phyloP scores from a whole-genome alignment of 2,329 filamentous ascomycete species.

The Orbilia quercus region DNA sequence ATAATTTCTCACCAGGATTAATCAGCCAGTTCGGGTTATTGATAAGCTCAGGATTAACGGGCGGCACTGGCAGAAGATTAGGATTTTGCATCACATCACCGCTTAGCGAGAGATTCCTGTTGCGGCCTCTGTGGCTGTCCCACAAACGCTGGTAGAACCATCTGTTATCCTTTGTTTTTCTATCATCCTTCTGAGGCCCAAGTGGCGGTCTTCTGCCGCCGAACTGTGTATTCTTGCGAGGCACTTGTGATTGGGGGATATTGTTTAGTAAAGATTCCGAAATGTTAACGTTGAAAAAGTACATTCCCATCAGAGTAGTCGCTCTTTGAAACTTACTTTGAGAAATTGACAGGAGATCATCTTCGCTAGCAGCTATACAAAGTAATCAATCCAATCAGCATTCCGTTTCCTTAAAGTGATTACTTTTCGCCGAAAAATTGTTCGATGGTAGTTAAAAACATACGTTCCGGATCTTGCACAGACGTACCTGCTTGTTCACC shows the following conservation, averaged over 20 bases:
- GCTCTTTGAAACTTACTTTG: conserved; percentile 19
- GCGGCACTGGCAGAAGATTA: not conserved
- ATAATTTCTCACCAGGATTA: conserved; percentile 6
- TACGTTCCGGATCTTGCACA: not conserved
- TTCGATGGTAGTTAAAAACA: not conserved
- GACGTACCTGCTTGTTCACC: not conserved
- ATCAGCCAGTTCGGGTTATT: conserved; percentile 23
- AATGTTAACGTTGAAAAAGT: conserved; percentile 9
- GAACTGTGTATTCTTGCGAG: not conserved
- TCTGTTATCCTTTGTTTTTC: not conserved
- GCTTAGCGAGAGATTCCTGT: not conserved
- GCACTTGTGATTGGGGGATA: not conserved
- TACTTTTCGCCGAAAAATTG: too few species aligned
- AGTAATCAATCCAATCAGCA: too few species aligned
- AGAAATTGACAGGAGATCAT: conserved; percentile 2
- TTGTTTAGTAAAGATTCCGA: conserved; percentile 12
- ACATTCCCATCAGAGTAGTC: conserved; percentile 10
- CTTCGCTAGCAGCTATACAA: not conserved
- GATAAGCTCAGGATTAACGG: not conserved
- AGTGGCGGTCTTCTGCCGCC: not conserved
- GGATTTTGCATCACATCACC: not conserved
- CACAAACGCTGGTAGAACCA: conserved; percentile 2
- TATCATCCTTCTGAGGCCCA: not conserved
- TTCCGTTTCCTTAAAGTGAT: not conserved
- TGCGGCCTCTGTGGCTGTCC: not conserved